Percentiles rank a stretch among this genome's conserved stretches.
These are phyloP conservation scores for Suillus alpinus DNA, from an alignment of 768 basidiomycete genomes.

Conservation along the genomic window DNA sequence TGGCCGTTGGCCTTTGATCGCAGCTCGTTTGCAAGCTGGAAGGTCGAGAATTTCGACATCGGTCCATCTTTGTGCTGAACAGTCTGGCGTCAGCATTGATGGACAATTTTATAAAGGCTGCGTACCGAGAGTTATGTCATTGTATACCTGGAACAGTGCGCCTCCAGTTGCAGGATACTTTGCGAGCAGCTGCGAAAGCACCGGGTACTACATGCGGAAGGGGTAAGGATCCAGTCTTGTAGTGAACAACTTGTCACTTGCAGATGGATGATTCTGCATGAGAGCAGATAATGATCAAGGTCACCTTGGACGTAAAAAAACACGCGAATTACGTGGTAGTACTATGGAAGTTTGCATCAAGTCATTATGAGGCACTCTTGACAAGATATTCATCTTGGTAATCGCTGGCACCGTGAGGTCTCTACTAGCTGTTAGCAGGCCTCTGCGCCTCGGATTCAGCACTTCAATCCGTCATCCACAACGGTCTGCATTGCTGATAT, in stretches of 20 bases:
- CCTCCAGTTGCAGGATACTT: constrained; percentile 66
- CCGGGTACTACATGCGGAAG: constrained; percentile 37
- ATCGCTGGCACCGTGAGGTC: constrained; percentile 17
- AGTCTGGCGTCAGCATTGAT: neutral
- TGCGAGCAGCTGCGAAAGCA: constrained; percentile 42
- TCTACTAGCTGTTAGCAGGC: constrained; percentile 21
- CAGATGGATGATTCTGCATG: constrained; percentile 4
- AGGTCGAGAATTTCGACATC: constrained; percentile 65
- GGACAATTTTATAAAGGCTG: constrained; percentile 4
- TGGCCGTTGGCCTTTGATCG: constrained; percentile 56
- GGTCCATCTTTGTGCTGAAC: constrained; percentile 69
- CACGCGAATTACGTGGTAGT: neutral
- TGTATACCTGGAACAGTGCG: constrained; percentile 71
- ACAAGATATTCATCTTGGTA: constrained; percentile 8
- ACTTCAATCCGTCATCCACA: neutral
- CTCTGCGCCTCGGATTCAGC: constrained; percentile 23
- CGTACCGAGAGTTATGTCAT: constrained; percentile 64
- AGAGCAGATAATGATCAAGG: neutral
- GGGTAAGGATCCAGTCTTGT: neutral
- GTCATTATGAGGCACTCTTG: neutral
- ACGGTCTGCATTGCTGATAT: neutral
- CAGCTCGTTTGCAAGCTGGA: constrained; percentile 48
- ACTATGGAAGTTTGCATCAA: neutral
- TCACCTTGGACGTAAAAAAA: neutral
- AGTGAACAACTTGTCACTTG: neutral